A percentile compares a stretch with the other conserved stretches of the same genome.
These are phyloP conservation scores for Epichloe festucae DNA, from an alignment of 2,329 filamentous ascomycete species.

Conservation along the genomic window DNA sequence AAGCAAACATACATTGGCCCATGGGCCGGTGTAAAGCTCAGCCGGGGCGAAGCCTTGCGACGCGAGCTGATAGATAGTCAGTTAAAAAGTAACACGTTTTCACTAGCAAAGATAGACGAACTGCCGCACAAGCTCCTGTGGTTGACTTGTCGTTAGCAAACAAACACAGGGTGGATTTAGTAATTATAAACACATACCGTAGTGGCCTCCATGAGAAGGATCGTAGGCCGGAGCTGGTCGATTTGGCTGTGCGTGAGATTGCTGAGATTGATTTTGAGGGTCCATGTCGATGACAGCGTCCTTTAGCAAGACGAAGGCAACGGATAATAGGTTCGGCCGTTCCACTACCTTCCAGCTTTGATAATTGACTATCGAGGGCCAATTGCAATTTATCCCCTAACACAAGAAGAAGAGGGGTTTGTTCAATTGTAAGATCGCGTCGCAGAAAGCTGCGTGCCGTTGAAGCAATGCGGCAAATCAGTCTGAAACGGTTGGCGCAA, in stretches of 20 bases:
- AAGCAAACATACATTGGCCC: slow-evolving; percentile 68
- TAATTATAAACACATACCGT: slow-evolving; percentile 41
- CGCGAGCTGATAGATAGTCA: slow-evolving; percentile 50
- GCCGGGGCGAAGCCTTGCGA: slow-evolving; percentile 80
- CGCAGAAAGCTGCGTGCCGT: not conserved
- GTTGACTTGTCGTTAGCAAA: slow-evolving; percentile 10
- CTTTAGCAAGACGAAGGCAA: not conserved
- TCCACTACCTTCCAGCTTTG: not conserved
- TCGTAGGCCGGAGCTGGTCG: slow-evolving; percentile 58
- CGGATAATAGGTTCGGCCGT: not conserved
- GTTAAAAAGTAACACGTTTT: not conserved
- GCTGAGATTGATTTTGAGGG: slow-evolving; percentile 31
- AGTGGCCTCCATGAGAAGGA: slow-evolving; percentile 61
- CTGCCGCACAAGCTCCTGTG: slow-evolving; percentile 34
- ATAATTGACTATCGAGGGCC: not conserved
- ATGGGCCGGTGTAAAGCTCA: slow-evolving; percentile 85
- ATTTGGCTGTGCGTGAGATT: slow-evolving; percentile 43
- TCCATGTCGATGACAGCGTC: slow-evolving; percentile 20
- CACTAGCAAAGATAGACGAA: slow-evolving; percentile 13
- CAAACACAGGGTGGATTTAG: not conserved
- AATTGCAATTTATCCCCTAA: not conserved
- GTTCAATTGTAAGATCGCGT: not conserved
- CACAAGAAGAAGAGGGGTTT: no score
- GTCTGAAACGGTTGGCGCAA: not conserved
- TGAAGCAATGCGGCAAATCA: not conserved